Evolutionary conservation across 1,139 yeast species (phyloP), one percentile per base, ranked within the genome.

Genomic region (Candida sanyaensis): DNA sequence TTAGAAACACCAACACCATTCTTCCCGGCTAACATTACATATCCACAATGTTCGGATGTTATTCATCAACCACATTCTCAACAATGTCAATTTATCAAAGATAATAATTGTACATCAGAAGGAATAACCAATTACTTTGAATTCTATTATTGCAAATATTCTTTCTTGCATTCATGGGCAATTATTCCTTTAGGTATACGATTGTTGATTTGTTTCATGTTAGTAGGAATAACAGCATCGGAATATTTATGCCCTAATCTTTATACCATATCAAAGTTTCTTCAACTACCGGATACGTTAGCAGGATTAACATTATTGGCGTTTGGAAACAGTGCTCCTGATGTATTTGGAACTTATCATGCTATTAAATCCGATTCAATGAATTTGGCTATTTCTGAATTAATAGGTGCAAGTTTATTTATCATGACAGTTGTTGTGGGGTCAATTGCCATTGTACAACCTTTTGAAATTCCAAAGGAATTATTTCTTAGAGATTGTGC

Each of bases 271-370:
- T 81, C 96, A 8, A 72, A 75, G 29, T 64, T 75, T 42, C 67
- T 90, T 17, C 78, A 82, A 10, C 66, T 92, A 43, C 82, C 93
- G 10, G 95, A 90, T 53, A 83, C 88, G 48, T 70, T 92, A 34
- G 88, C 96, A 3, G 98, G 98, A 0, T 78, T 92, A 56, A 92
- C 97, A 0, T 71, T 92, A 41, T 71, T 93, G 49, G 96, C 99
- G 0, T 74, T 92, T 53, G 98, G 98, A 0, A 93, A 93, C 64
- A 93, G 97, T 8, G 78, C 96, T 0, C 97, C 98, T 0, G 99
- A 93, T 65, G 83, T 93, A 4, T 78, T 91, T 42, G 81, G 95
- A 44, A 90, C 97, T 0, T 89, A 83, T 62, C 84, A 85, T 38
- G 96, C 97, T 5, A 80, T 91, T 81, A 74, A 75, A 37, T 67